Evolutionary conservation across 257 asterid species (phyloP).

Genomic region (Hygrophila difformis): DNA sequence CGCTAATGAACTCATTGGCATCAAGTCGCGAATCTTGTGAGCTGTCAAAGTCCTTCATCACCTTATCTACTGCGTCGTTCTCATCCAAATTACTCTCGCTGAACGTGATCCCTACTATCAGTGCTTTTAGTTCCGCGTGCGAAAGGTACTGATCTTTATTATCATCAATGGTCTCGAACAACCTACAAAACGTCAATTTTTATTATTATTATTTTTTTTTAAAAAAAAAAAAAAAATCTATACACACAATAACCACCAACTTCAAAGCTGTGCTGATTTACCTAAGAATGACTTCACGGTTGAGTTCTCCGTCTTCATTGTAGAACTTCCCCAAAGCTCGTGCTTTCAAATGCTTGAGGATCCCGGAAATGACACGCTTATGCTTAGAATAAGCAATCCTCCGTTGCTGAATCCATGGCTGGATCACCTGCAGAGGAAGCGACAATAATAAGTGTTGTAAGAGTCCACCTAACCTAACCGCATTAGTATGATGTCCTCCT

Average conservation of each 20-base stretch:
- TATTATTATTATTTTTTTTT: too few relatives aligned
- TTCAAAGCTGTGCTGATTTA: conserved; percentile 13
- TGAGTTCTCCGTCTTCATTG: conserved; percentile 52
- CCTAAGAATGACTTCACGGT: conserved; percentile 36
- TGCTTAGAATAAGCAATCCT: conserved; percentile 58
- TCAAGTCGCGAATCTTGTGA: conserved; percentile 31
- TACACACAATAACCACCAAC: background rate
- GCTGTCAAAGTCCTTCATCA: conserved; percentile 54
- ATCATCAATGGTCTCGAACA: conserved; percentile 43
- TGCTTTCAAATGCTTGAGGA: conserved; percentile 53
- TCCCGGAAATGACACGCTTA: conserved; percentile 76
- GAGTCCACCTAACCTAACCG: too few relatives aligned
- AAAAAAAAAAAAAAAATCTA: background rate
- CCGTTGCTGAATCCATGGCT: conserved; percentile 79
- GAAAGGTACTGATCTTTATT: conserved; percentile 36
- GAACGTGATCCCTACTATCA: conserved; percentile 46
- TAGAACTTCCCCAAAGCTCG: conserved; percentile 61
- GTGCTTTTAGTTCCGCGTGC: conserved; percentile 43
- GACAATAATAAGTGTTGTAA: background rate
- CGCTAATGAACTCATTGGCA: conserved; percentile 32
- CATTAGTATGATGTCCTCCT: too few relatives aligned
- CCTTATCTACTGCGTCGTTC: conserved; percentile 38
- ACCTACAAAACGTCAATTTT: conserved; percentile 38
- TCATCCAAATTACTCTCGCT: conserved; percentile 42
- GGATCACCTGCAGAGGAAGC: conserved; percentile 40